Evolutionary conservation across 768 basidiomycete genomes (phyloP).

Genomic region (Cyathus striatus): DNA sequence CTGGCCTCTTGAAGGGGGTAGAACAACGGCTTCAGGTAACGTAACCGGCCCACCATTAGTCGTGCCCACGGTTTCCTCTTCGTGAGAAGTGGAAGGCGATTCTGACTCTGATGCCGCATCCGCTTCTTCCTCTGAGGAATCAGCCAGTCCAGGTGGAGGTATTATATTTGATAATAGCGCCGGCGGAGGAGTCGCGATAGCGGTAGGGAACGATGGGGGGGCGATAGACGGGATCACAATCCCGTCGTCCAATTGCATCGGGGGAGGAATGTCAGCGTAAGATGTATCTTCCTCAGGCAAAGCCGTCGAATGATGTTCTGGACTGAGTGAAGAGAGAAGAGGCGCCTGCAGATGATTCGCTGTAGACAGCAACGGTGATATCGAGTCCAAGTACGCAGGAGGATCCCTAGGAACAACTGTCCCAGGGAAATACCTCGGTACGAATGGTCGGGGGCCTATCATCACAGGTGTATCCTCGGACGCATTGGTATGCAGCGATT

Average conservation of each 20-base stretch:
- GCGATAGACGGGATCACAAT: not conserved
- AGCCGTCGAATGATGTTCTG: too few species aligned
- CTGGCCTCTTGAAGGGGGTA: too few species aligned
- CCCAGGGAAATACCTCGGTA: slow-evolving; percentile 56
- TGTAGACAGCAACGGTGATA: too few species aligned
- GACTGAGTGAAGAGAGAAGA: not conserved
- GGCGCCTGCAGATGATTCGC: not conserved
- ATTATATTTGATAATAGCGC: not conserved
- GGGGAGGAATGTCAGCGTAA: not conserved
- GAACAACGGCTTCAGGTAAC: too few species aligned
- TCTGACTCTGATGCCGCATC: too few species aligned
- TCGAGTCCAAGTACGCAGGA: slow-evolving; percentile 34
- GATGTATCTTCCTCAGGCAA: too few species aligned
- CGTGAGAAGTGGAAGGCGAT: too few species aligned
- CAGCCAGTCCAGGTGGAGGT: too few species aligned
- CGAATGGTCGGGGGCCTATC: slow-evolving; percentile 42
- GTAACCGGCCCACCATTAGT: too few species aligned
- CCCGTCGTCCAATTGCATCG: not conserved
- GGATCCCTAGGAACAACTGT: slow-evolving; percentile 35
- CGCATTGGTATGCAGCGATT: slow-evolving; percentile 20
- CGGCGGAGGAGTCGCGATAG: not conserved
- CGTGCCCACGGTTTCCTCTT: too few species aligned
- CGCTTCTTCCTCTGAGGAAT: too few species aligned
- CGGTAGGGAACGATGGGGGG: not conserved
- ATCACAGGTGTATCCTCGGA: slow-evolving; percentile 34